phyloP scores from a whole-genome alignment of 148 eudicot species.

The Silene uniflora region DNA sequence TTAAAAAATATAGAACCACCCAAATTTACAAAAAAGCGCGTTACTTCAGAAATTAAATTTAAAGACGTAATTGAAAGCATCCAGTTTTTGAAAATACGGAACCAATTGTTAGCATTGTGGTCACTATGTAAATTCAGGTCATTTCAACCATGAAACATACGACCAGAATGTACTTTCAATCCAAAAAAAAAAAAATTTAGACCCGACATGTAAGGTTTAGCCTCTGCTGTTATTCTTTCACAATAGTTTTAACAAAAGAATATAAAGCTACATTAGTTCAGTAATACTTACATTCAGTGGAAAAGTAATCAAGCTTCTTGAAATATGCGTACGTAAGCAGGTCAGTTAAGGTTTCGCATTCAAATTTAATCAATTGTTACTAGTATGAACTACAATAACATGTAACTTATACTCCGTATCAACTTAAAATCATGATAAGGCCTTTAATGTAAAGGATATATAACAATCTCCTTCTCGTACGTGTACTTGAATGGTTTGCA shows the following conservation, averaged over 20 bases:
- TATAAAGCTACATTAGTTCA: conserved; percentile 4
- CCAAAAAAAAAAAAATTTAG: background rate
- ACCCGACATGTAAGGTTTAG: background rate
- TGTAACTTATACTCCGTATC: background rate
- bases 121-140: background rate
- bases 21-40: background rate
- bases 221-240: background rate
- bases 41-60: background rate
- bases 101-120: background rate
- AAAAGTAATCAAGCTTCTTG: conserved; percentile 95
- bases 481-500: conserved; percentile 99
- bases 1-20: too few relatives aligned
- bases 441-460: conserved; percentile 65
- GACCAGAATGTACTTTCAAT: background rate
- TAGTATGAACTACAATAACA: conserved; percentile 3
- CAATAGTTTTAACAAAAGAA: conserved; percentile 1
- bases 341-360: conserved; percentile 47
- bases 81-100: background rate
- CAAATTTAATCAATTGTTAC: background rate
- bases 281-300: conserved; percentile 84
- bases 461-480: conserved; percentile 97
- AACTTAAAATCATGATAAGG: background rate
- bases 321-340: conserved; percentile 90
- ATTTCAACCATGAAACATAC: conserved; percentile 1
- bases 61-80: background rate